A percentile compares a stretch with the other conserved stretches of the same genome.
These are phyloP conservation scores for Tetrapisispora taiwanensis DNA, from an alignment of 805 yeast species.

Conservation along the genomic window DNA sequence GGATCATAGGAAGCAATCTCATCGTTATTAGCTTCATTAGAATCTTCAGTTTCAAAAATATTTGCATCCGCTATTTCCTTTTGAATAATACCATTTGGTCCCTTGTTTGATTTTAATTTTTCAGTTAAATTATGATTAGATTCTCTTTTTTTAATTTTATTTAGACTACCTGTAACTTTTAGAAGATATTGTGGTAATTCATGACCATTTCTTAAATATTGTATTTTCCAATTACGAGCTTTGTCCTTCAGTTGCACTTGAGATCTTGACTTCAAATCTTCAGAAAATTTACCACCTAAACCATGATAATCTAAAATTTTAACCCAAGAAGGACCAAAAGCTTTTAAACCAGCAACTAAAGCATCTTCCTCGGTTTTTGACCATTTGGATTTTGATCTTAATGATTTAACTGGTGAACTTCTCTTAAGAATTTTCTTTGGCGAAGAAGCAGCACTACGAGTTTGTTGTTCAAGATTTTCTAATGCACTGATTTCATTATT, in stretches of 20 bases:
- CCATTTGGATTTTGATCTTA: slow-evolving; percentile 44
- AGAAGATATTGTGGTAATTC: slow-evolving; percentile 72
- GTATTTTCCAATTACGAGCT: slow-evolving; percentile 91
- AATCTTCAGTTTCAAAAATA: not conserved
- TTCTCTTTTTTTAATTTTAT: slow-evolving; percentile 37
- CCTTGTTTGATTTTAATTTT: not conserved
- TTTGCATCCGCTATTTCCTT: not conserved
- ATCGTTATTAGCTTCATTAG: not conserved
- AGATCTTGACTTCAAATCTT: slow-evolving; percentile 73
- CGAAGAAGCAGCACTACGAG: not conserved
- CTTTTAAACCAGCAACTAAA: slow-evolving; percentile 64
- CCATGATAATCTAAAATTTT: slow-evolving; percentile 82
- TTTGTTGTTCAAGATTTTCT: slow-evolving; percentile 1
- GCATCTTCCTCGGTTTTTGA: slow-evolving; percentile 82
- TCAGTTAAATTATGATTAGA: too few relatives aligned
- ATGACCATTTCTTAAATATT: slow-evolving; percentile 61
- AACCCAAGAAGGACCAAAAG: slow-evolving; percentile 88
- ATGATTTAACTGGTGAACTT: slow-evolving; percentile 12
- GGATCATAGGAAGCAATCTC: not conserved
- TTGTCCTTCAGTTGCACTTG: slow-evolving; percentile 95
- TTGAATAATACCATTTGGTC: not conserved
- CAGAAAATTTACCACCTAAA: slow-evolving; percentile 80
- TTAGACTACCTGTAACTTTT: slow-evolving; percentile 81
- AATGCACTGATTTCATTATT: not conserved
- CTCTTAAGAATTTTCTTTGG: not conserved